Conservation (phyloP, 2,329 filamentous ascomycete genomes). For the Biscogniauxia marginata region DNA sequence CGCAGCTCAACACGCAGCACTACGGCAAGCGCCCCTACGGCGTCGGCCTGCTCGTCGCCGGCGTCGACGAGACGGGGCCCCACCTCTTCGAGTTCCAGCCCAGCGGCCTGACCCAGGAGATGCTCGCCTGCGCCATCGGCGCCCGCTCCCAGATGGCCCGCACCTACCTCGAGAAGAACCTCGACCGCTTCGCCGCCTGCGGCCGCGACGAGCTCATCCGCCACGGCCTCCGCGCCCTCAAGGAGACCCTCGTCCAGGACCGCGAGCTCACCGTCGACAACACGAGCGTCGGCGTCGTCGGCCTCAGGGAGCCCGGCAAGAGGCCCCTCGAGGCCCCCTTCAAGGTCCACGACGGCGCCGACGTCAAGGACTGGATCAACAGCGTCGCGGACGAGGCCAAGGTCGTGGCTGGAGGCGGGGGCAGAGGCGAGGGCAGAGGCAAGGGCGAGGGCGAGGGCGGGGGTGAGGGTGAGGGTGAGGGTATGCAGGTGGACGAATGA, state of each 20-base stretch:
- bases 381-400: constrained; percentile 59
- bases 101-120: constrained; percentile 93
- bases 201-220: constrained; percentile 82
- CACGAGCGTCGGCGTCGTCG: constrained; percentile 86
- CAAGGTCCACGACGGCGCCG: constrained; percentile 85
- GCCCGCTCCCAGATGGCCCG: constrained; percentile 96
- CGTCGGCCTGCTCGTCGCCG: constrained; percentile 87
- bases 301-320: constrained; percentile 53
- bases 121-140: constrained; percentile 93
- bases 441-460: constrained; percentile 33
- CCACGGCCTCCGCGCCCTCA: constrained; percentile 87
- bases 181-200: constrained; percentile 77
- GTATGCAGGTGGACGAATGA: constrained; percentile 46
- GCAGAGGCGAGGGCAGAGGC: constrained; percentile 39
- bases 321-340: constrained; percentile 74
- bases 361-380: constrained; percentile 84
- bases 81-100: constrained; percentile 99
- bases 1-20: constrained; percentile 96
- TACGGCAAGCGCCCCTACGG: constrained; percentile 97
- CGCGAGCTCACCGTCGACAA: constrained; percentile 98
- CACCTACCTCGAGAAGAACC: constrained; percentile 91
- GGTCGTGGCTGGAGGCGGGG: constrained; percentile 32
- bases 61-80: constrained; percentile 89
- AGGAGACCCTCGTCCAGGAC: constrained; percentile 95
- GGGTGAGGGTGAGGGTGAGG: constrained; percentile 41